A percentile compares a stretch with the other conserved stretches of the same genome.
phyloP scores from a whole-genome alignment of 352 stramenopile genomes.

The Globisporangium sylvaticum region DNA sequence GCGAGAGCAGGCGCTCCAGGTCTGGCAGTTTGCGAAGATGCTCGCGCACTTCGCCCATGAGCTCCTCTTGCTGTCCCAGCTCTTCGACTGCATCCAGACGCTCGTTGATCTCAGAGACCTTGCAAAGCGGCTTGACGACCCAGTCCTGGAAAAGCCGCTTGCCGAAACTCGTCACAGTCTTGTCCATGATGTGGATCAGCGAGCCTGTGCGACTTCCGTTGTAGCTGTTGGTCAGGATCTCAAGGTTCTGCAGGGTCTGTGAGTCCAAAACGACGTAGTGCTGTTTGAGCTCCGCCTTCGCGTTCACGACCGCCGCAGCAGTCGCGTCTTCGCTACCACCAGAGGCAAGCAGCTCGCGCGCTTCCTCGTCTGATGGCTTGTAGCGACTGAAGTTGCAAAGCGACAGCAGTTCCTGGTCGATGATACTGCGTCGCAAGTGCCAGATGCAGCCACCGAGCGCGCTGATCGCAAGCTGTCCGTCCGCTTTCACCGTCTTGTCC shows the following conservation, averaged over 20 bases:
- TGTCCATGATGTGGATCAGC: constrained; percentile 90
- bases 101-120: constrained; percentile 92
- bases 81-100: constrained; percentile 96
- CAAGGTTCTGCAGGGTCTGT: constrained; percentile 96
- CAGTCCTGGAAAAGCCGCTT: constrained; percentile 94
- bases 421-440: constrained; percentile 74
- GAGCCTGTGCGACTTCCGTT: constrained; percentile 88
- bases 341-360: constrained; percentile 14
- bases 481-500: constrained; percentile 57
- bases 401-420: constrained; percentile 79
- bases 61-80: constrained; percentile 69
- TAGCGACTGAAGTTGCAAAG: constrained; percentile 77
- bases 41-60: constrained; percentile 78
- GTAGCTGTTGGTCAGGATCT: constrained; percentile 91
- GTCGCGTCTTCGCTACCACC: neutral
- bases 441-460: constrained; percentile 75
- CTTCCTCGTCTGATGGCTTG: constrained; percentile 72
- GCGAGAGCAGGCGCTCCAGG: constrained; percentile 94
- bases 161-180: constrained; percentile 93
- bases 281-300: constrained; percentile 59
- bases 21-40: constrained; percentile 92
- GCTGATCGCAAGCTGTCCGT: constrained; percentile 62
- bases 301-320: constrained; percentile 15
- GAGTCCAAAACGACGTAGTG: constrained; percentile 94
- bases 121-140: constrained; percentile 96